phyloP scores from a whole-genome alignment of 1,284 basidiomycete species.

The Sporisorium scitamineum region DNA sequence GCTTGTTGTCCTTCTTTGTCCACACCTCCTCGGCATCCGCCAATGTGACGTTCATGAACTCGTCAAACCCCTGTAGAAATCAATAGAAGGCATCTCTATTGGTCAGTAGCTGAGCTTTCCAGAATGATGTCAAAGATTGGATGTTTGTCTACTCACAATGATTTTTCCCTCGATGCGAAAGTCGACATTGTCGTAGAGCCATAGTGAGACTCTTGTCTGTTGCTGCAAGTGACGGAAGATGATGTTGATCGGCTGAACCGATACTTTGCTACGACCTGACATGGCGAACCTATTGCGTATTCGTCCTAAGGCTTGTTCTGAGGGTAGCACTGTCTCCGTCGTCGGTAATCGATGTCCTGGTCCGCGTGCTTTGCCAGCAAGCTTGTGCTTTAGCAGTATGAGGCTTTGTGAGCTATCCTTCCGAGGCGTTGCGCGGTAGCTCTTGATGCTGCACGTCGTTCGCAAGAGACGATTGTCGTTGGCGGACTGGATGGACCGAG shows the following conservation, averaged over 20 bases:
- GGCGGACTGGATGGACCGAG: not conserved
- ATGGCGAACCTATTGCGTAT: constrained; percentile 16
- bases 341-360: no score
- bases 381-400: no score
- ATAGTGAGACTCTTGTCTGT: constrained; percentile 88
- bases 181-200: constrained; percentile 97
- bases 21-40: constrained; percentile 95
- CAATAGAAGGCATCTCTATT: not conserved
- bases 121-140: not conserved
- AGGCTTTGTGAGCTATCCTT: no score
- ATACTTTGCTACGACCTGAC: constrained; percentile 57
- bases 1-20: constrained; percentile 59
- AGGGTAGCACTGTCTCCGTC: not conserved
- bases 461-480: not conserved
- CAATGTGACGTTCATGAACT: constrained; percentile 99
- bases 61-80: constrained; percentile 87
- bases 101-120: not conserved
- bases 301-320: no score
- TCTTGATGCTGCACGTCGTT: not conserved
- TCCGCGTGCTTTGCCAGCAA: not conserved
- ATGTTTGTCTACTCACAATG: constrained; percentile 71
- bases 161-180: constrained; percentile 97
- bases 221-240: constrained; percentile 99
- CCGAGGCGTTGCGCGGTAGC: not conserved
- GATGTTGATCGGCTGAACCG: constrained; percentile 76